These are phyloP conservation scores for Ogataea nitratoaversa DNA, from an alignment of 805 yeast species.

Conservation along the genomic window DNA sequence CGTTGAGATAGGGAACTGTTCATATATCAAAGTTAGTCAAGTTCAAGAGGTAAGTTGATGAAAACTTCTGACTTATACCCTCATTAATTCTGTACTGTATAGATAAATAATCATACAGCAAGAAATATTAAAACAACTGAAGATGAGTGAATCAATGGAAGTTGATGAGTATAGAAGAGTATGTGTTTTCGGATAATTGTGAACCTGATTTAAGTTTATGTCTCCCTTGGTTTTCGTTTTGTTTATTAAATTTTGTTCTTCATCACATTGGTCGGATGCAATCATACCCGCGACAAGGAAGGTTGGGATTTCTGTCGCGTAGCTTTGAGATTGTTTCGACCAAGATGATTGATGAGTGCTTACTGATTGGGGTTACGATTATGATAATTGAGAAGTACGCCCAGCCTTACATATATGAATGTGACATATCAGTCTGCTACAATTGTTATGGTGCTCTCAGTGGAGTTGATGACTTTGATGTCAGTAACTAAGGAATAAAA, in stretches of 20 bases:
- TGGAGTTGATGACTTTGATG: background rate
- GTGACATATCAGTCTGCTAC: background rate
- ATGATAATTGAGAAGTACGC: background rate
- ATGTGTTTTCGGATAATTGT: slow-evolving; percentile 28
- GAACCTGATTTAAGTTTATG: slow-evolving; percentile 1
- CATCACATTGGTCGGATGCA: background rate
- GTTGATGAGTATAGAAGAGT: slow-evolving; percentile 60
- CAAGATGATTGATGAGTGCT: background rate
- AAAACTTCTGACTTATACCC: too few relatives aligned
- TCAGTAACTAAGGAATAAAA: background rate
- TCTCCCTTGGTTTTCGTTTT: slow-evolving; percentile 2
- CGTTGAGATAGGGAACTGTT: too few relatives aligned
- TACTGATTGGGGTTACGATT: background rate
- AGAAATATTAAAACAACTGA: background rate
- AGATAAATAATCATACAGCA: too few relatives aligned
- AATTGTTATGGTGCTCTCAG: background rate
- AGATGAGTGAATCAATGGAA: slow-evolving; percentile 57
- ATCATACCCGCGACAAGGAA: background rate
- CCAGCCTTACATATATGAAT: too few relatives aligned
- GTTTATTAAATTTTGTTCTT: background rate
- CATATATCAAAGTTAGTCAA: too few relatives aligned
- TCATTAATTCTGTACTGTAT: background rate
- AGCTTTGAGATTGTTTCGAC: background rate
- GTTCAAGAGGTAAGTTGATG: too few relatives aligned
- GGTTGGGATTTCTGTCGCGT: background rate